Evolutionary conservation across 78 protist species (phyloP), one percentile per base, ranked within the genome.

Genomic region (slime mould (Dictyostelium discoideum)): DNA sequence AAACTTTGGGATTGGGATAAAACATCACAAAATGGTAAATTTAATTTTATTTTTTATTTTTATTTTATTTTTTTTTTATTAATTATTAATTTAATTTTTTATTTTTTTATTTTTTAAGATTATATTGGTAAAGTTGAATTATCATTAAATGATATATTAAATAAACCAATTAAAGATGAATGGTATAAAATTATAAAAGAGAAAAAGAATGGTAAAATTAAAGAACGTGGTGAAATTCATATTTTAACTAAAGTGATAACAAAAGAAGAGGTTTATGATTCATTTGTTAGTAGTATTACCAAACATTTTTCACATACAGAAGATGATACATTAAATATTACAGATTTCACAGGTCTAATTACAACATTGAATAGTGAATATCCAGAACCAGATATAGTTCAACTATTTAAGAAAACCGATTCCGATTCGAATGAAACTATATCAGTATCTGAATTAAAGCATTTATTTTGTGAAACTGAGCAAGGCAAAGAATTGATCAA

Each of bases 1-100:
- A 84, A 85, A n/a, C 24, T 93, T 32, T 93, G 87, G 92, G 96
- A 93, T 80, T 93, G 92, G 93, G 96, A 93, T 77, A 82, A 82
- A 77, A 42, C 81, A 11, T 85, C 92, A 42, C 26, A 73, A 24
- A 85, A 93, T 86, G 96, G 96, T 92, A 32, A 7, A n/a, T 81
- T 18, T n/a, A 65, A 65, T 8, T 9, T 67, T 76, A n/a, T 50
- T 32, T 8, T n/a, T 63, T n/a, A 3, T 74, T 13, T 32, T 11
- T 20, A 5, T 20, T 29, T 22, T 29, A 72, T 29, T 32, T 32
- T 3, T 40, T 26, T 22, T 2, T 87, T 13, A 80, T 48, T 1
- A 32, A 32, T 32, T 32, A 32, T 67, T 54, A 80, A n/a, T n/a
- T 65, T 26, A 9, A 32, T 24, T 5, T 13, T 14, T 50, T 40